Evolutionary conservation across 2,329 filamentous ascomycete genomes (phyloP), one percentile per base, ranked within the genome.

Genomic region (Xylariaceae sp.): DNA sequence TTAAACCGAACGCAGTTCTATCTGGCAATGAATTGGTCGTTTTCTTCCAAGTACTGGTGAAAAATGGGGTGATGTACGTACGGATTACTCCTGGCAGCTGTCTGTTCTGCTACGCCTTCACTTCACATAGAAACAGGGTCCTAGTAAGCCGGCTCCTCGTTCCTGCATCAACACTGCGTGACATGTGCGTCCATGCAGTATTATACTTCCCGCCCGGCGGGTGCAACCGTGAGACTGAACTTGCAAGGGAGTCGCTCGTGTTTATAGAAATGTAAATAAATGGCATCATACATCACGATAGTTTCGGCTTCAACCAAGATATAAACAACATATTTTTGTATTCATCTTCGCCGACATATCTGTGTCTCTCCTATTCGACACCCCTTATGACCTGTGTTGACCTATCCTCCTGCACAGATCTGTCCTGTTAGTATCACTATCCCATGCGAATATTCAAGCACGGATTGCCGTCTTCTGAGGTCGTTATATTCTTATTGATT

Each of bases 111-210:
- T 50, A 50, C 23, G 11, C 18, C 18, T 50, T 5, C 18, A 39
- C n/a, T n/a, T 45, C 35, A 15, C 62, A 58, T 18, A 6, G 34
- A 23, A 17, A 49, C 9, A 49, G 23, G 8, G 23, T 15, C 7
- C 15, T 34, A 30, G 18, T 6, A 34, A 37, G 49, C 34, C 49
- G 37, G 34, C 37, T 15, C 52, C 23, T 56, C 54, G 54, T 44
- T n/a, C 52, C 64, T 66, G 63, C 68, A 67, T 68, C 66, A 67
- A 6, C 1, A n/a, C 68, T 50, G 64, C 60, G 62, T 62, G 60
- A 64, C 57, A 13, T 34, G 9, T 9, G 18, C 42, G 48, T 6
- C 9, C 9, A 17, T 50, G 7, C 18, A 30, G 11, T 34, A 34
- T 11, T 50, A 30, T 15, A 35, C 4, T 44, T 53, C 17, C 51